Base-by-base conservation (phyloP, 2,329 filamentous ascomycete genomes). In the Alternaria gaisen region DNA sequence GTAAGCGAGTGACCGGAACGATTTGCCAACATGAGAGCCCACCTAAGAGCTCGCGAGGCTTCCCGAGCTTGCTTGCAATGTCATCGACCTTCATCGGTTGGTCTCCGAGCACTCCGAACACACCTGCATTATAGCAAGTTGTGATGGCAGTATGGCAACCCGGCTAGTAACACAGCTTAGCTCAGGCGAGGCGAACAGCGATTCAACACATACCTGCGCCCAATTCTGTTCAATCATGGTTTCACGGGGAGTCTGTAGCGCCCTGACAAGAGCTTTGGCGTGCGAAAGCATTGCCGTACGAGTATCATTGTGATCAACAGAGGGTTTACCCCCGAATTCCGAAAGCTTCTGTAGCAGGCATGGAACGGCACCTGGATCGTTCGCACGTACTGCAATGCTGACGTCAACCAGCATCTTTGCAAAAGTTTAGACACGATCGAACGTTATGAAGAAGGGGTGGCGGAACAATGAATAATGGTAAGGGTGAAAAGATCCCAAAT, bases 211-310 rank as follows among this genome's bases (percentile, higher is more conserved):
- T 38, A 51, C 47, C 47, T 51, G 32, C 18, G 47, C 47, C 47
- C 47, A 51, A 14, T 51, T 51, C 8, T 51, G 47, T 36, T 36
- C 18, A 32, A 51, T 51, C 47, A 51, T 51, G 14, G 47, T 51
- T 3, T 51, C 47, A 4, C 47, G 30, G 30, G 47, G 47, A 5
- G 47, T 51, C 47, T 51, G 20, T 32, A 51, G 22, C 16, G 47
- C 47, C 3, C 32, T 51, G 12, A 51, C 47, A 14, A 51, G 47
- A 20, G n/a, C 47, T 38, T 26, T 51, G 20, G 47, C 47, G 8
- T 24, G 30, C 18, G 18, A 22, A 22, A 51, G 47, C 47, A 51
- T 51, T 24, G 32, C 30, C 32, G 40, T 12, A n/a, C 47, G 47
- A 28, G 47, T 51, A 24, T 51, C 47, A 24, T 38, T 26, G 20